A percentile compares a stretch with the other conserved stretches of the same genome.
These are phyloP conservation scores for Diaporthe nobilis DNA, from an alignment of 2,329 filamentous ascomycete species.

Conservation along the genomic window DNA sequence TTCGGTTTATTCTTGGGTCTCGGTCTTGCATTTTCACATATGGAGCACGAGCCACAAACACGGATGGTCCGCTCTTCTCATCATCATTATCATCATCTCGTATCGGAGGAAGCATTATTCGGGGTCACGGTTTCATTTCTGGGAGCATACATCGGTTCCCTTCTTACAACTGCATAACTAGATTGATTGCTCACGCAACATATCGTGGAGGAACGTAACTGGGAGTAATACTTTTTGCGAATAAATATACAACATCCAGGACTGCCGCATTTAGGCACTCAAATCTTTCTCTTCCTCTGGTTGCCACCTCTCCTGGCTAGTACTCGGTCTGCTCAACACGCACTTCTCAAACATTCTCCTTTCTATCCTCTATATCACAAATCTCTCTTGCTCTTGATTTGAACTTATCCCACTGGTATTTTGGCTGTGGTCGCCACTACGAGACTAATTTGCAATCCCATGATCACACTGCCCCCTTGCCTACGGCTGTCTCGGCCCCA, in stretches of 20 bases:
- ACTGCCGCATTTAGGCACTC: background rate
- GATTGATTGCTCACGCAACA: slow-evolving; percentile 40
- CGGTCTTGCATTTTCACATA: slow-evolving; percentile 20
- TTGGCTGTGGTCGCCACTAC: background rate
- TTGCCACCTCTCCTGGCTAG: background rate
- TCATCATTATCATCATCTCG: background rate
- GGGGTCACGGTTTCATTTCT: slow-evolving; percentile 20
- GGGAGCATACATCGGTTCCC: background rate
- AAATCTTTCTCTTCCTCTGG: background rate
- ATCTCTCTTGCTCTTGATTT: background rate
- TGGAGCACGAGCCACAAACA: background rate
- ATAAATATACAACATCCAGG: background rate
- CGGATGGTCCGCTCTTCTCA: background rate
- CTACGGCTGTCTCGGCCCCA: background rate
- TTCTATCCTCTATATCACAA: background rate
- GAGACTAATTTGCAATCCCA: background rate
- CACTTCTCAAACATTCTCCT: background rate
- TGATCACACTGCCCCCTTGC: background rate
- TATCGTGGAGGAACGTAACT: background rate
- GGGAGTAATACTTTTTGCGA: background rate
- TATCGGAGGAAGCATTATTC: slow-evolving; percentile 4
- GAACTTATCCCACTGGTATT: background rate
- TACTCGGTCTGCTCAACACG: background rate
- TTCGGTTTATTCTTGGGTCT: background rate
- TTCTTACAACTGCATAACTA: slow-evolving; percentile 27